Evolutionary conservation across 106 monocot species (phyloP).

Genomic region (Acorus calamus): DNA sequence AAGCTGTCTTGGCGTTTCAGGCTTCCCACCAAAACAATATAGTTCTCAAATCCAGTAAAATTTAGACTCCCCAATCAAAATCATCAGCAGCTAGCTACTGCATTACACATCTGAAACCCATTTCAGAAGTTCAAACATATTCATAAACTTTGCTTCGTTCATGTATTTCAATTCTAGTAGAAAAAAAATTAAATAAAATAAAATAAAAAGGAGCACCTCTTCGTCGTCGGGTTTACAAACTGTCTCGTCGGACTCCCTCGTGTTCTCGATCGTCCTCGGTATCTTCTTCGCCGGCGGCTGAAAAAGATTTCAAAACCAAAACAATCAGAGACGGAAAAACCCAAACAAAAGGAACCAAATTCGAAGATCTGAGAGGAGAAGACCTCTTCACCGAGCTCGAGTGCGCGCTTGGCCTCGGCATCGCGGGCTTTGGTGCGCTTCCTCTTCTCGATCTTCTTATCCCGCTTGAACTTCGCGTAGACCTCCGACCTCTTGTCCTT

Average conservation of each 20-base stretch:
- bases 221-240: constrained; percentile 52
- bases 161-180: neutral
- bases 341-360: neutral
- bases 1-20: too few species aligned
- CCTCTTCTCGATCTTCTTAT: constrained; percentile 70
- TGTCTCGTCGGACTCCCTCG: constrained; percentile 65
- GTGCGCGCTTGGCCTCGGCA: constrained; percentile 43
- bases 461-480: constrained; percentile 74
- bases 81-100: too few species aligned
- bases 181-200: neutral
- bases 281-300: constrained; percentile 44
- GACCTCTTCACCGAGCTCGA: constrained; percentile 81
- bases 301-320: constrained; percentile 1
- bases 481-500: constrained; percentile 75
- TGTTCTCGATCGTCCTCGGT: constrained; percentile 68
- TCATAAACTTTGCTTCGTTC: too few species aligned
- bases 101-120: too few species aligned
- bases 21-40: too few species aligned
- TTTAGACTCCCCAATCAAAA: too few species aligned
- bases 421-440: constrained; percentile 46
- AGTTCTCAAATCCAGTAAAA: too few species aligned
- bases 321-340: neutral
- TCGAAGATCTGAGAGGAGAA: neutral
- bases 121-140: too few species aligned
- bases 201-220: constrained; percentile 24